Evolutionary conservation across 257 asterid genomes (phyloP).

Genomic region (Phtheirospermum japonicum): DNA sequence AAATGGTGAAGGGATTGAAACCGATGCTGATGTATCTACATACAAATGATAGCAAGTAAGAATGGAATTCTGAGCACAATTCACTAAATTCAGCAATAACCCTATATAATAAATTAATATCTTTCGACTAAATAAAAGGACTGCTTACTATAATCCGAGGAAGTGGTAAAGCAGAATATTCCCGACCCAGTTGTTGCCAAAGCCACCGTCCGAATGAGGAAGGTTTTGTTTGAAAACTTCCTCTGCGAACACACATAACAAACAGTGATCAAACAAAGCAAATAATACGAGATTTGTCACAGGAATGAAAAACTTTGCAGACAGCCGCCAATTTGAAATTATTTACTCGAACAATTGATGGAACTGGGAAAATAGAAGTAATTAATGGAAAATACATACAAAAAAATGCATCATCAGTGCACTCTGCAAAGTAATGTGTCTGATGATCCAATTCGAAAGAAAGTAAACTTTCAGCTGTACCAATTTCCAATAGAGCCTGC

Average conservation of each 20-base stretch:
- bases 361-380: not conserved
- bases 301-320: slow-evolving; percentile 28
- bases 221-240: slow-evolving; percentile 36
- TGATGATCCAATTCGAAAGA: not conserved
- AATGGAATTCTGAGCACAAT: not conserved
- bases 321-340: slow-evolving; percentile 3
- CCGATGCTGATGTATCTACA: slow-evolving; percentile 39
- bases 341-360: not conserved
- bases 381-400: slow-evolving; percentile 21
- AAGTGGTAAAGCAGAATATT: slow-evolving; percentile 32
- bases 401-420: slow-evolving; percentile 30
- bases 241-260: slow-evolving; percentile 38
- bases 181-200: slow-evolving; percentile 67
- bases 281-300: slow-evolving; percentile 7
- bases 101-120: not conserved
- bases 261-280: not conserved
- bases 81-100: not conserved
- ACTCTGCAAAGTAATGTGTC: not conserved
- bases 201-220: slow-evolving; percentile 47
- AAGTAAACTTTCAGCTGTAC: not conserved
- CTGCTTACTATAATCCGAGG: slow-evolving; percentile 47
- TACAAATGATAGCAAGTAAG: not conserved
- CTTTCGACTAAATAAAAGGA: not conserved
- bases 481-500: not conserved
- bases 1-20: slow-evolving; percentile 39